These are phyloP conservation scores for Myriangium duriaei DNA, from an alignment of 2,329 filamentous ascomycete genomes.

Conservation along the genomic window DNA sequence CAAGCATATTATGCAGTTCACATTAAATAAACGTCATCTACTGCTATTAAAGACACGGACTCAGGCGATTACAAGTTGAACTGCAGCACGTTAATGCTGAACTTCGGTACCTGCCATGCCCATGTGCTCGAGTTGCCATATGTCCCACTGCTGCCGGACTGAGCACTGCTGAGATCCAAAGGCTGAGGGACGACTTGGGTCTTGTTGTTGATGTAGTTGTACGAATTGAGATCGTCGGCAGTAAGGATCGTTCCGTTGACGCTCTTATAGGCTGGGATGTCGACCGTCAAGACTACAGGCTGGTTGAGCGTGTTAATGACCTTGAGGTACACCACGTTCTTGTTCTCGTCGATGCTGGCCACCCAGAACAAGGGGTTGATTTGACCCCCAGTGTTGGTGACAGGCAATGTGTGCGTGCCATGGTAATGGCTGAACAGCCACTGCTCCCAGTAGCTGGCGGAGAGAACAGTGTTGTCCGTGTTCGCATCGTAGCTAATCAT, in stretches of 20 bases:
- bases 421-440: constrained; percentile 19
- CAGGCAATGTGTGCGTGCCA: constrained; percentile 21
- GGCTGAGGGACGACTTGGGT: constrained; percentile 16
- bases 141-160: constrained; percentile 1
- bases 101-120: constrained; percentile 17
- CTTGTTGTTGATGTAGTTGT: constrained; percentile 18
- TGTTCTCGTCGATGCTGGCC: constrained; percentile 17
- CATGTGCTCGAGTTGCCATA: constrained; percentile 12
- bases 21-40: too few relatives aligned
- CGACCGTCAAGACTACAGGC: constrained; percentile 15
- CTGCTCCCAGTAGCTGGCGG: constrained; percentile 22
- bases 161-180: constrained; percentile 10
- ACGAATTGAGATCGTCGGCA: constrained; percentile 15
- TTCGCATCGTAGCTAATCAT: constrained; percentile 23
- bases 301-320: constrained; percentile 17
- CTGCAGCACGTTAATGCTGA: constrained; percentile 18
- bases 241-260: constrained; percentile 21
- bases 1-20: too few relatives aligned
- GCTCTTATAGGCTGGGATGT: constrained; percentile 12
- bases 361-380: constrained; percentile 23
- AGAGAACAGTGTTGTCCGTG: constrained; percentile 19
- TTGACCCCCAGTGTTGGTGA: constrained; percentile 17
- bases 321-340: constrained; percentile 13
- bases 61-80: constrained; percentile 15
- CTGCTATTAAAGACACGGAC: too few relatives aligned